Evolutionary conservation across 352 stramenopile genomes (phyloP).

Genomic region (Albugo laibachii): DNA sequence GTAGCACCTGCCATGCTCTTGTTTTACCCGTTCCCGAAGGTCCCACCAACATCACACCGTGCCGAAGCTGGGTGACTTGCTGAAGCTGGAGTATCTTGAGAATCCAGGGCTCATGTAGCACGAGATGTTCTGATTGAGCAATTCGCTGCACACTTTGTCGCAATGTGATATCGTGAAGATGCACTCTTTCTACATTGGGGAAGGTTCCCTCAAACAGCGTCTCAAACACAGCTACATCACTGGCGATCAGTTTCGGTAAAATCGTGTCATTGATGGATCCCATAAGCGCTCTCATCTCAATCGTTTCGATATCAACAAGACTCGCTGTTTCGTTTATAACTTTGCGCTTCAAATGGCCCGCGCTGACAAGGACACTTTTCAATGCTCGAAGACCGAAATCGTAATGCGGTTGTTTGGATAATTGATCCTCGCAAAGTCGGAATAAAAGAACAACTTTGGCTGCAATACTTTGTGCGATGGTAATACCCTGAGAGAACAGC

Average conservation of each 20-base stretch:
- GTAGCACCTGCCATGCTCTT: slow-evolving; percentile 83
- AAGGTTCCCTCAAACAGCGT: slow-evolving; percentile 95
- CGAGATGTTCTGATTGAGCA: slow-evolving; percentile 75
- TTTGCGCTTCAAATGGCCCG: slow-evolving; percentile 95
- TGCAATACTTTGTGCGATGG: slow-evolving; percentile 91
- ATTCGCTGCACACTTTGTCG: slow-evolving; percentile 81
- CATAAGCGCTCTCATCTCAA: slow-evolving; percentile 91
- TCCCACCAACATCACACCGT: slow-evolving; percentile 98
- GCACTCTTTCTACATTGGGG: slow-evolving; percentile 73
- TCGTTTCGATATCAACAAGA: slow-evolving; percentile 29
- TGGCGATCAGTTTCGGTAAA: slow-evolving; percentile 95
- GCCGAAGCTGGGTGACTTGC: slow-evolving; percentile 92
- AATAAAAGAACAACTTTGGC: slow-evolving; percentile 97
- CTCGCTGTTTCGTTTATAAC: slow-evolving; percentile 20
- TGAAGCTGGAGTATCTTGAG: slow-evolving; percentile 99
- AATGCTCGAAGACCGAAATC: slow-evolving; percentile 99
- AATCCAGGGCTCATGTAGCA: slow-evolving; percentile 84
- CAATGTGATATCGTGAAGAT: slow-evolving; percentile 78
- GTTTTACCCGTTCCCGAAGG: slow-evolving; percentile 94
- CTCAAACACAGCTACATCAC: slow-evolving; percentile 94
- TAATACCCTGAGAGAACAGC: slow-evolving; percentile 99
- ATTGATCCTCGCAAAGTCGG: slow-evolving; percentile 92
- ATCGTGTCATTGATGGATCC: slow-evolving; percentile 98
- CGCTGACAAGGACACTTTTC: slow-evolving; percentile 97
- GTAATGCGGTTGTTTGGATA: slow-evolving; percentile 99